These are phyloP conservation scores for Trichosporon sp. DNA, from an alignment of 1,284 basidiomycete genomes.

Conservation along the genomic window DNA sequence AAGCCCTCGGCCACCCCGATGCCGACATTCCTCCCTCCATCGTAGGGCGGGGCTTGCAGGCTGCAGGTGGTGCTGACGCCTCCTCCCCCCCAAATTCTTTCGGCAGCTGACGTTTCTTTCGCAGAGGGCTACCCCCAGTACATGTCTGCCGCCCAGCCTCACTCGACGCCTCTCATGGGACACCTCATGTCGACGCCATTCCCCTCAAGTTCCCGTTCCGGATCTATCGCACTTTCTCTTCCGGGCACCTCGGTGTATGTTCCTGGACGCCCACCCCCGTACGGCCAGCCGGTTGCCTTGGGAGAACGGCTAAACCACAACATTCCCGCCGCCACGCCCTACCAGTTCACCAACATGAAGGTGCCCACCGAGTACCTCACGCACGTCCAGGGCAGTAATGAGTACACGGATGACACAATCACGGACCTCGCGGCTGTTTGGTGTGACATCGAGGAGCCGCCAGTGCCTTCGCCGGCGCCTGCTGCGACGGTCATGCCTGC, in stretches of 20 bases:
- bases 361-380: conserved; percentile 8
- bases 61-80: not conserved
- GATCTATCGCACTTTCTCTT: conserved; percentile 4
- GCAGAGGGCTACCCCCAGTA: conserved; percentile 1
- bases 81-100: not conserved
- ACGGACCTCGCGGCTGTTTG: conserved; percentile 2
- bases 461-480: not conserved
- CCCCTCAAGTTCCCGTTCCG: conserved; percentile 9
- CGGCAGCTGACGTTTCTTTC: not conserved
- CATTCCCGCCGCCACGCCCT: not conserved
- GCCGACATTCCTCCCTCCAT: not conserved
- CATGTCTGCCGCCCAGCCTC: not conserved
- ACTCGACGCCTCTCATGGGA: conserved; percentile 4
- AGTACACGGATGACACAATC: conserved; percentile 11
- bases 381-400: not conserved
- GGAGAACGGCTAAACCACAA: not conserved
- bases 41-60: not conserved
- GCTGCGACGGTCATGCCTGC: not conserved
- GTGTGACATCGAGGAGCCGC: conserved; percentile 5
- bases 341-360: not conserved
- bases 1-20: not conserved
- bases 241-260: not conserved
- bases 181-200: conserved; percentile 6
- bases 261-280: conserved; percentile 1
- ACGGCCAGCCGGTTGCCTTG: not conserved